Base-by-base conservation (phyloP, 208 protist genomes). In the Crithidia brevicula region DNA sequence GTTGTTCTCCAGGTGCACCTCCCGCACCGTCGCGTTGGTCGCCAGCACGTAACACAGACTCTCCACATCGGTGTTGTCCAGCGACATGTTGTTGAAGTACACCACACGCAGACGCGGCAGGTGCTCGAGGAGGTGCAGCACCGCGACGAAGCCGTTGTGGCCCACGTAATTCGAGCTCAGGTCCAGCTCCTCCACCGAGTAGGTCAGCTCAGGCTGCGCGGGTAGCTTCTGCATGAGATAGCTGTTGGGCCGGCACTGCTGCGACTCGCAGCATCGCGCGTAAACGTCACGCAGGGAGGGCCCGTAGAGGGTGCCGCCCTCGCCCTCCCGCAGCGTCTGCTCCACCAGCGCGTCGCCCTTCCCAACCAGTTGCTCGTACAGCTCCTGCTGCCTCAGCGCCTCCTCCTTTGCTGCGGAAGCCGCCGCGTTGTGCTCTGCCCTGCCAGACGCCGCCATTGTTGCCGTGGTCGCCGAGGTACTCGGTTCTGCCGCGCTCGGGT, bases 131-230 rank as follows among this genome's bases (percentile, higher is more conserved):
- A 95, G 74, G 64, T 82, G 79, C 56, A 97, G 71, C 61, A 97
- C 77, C 15, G 92, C 92, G 4, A 93, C 79, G 46, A 97, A 91
- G 13, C 92, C 92, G 50, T 79, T 89, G 64, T 82, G 89, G 33
- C 92, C 92, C n/a, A 97, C 73, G 66, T 97, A 97, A 73, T 94
- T 97, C n/a, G 76, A 78, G 40, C 73, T 93, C 18, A 97, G 71
- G 67, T 97, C 92, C 22, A 97, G 65, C 80, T 95, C 92, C 71
- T 89, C 77, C 1, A 97, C 79, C 25, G 70, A 62, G 47, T 77
- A 67, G 2, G 85, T 91, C 52, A 95, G 91, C 47, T 79, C 73
- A n/a, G 89, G 74, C 53, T 97, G 80, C 4, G 71, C 79, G 25
- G 92, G 92, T 27, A 97, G 79, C 63, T 92, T 89, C 40, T 84